Evolutionary conservation across 2,329 filamentous ascomycete species (phyloP).

Genomic region (Pseudogymnoascus sp.): DNA sequence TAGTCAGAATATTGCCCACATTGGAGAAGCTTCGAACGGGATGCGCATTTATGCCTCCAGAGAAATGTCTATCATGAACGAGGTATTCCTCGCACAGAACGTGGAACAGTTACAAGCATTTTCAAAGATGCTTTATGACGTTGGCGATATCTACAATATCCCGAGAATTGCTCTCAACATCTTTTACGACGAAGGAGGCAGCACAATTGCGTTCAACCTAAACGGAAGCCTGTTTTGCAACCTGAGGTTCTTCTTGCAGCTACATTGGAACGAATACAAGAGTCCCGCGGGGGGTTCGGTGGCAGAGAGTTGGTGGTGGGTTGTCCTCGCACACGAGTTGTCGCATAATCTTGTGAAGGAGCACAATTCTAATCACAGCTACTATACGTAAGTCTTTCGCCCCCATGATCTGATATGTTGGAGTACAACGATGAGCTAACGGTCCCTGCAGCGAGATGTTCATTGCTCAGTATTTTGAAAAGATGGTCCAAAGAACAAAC

Average conservation of each 20-base stretch:
- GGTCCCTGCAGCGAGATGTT: constrained; percentile 56
- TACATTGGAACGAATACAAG: constrained; percentile 51
- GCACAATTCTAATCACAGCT: constrained; percentile 75
- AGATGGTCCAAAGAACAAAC: constrained; percentile 45
- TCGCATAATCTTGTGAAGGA: constrained; percentile 82
- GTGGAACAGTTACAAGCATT: constrained; percentile 65
- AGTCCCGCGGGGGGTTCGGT: constrained; percentile 34
- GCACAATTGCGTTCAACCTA: constrained; percentile 88
- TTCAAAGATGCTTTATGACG: constrained; percentile 59
- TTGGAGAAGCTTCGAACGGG: constrained; percentile 61
- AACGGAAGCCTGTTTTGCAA: constrained; percentile 91
- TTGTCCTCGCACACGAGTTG: constrained; percentile 90
- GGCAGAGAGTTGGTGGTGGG: constrained; percentile 80
- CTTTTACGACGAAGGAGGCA: constrained; percentile 73
- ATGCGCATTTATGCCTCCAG: constrained; percentile 68
- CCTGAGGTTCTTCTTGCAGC: constrained; percentile 72
- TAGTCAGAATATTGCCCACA: constrained; percentile 64
- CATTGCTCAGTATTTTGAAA: constrained; percentile 67
- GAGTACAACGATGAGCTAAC: constrained; percentile 16
- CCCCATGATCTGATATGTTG: not conserved
- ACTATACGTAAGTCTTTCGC: constrained; percentile 56
- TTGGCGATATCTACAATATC: constrained; percentile 67
- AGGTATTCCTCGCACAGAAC: constrained; percentile 55
- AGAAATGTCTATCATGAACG: constrained; percentile 40
- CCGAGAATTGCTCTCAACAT: constrained; percentile 66